Percentiles rank a stretch among this genome's conserved stretches.
Conservation (phyloP, 345 rosid species). For the Pistacia vera region DNA sequence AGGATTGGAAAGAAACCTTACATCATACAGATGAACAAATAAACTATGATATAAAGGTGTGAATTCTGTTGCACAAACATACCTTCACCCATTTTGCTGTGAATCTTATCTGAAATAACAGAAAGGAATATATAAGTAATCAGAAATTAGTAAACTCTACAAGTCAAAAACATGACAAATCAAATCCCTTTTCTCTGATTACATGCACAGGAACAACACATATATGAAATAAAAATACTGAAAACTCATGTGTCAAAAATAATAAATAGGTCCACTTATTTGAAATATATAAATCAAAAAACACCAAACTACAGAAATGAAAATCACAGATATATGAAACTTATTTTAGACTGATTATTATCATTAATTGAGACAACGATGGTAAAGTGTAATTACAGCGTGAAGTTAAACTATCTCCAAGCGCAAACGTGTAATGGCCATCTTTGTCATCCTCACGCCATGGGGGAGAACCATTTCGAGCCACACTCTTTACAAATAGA, state of each 20-base stretch:
- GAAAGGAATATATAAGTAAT: conserved; percentile 12
- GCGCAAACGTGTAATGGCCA: conserved; percentile 97
- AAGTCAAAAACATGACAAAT: not conserved
- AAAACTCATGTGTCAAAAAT: not conserved
- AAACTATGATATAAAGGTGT: not conserved
- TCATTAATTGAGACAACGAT: conserved; percentile 17
- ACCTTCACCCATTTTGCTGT: conserved; percentile 97
- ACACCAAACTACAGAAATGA: not conserved
- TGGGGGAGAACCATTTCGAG: conserved; percentile 82
- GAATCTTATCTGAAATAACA: conserved; percentile 66
- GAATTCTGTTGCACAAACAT: not conserved
- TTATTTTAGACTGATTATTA: not conserved
- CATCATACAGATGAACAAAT: conserved; percentile 11
- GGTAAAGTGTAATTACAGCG: conserved; percentile 87
- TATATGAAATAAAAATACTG: not conserved
- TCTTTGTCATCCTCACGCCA: conserved; percentile 97
- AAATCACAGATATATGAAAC: too few relatives aligned
- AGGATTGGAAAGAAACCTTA: not conserved
- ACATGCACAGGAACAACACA: not conserved
- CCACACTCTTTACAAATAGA: conserved; percentile 52
- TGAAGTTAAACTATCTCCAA: conserved; percentile 89
- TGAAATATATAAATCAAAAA: not conserved
- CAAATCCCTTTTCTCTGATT: not conserved
- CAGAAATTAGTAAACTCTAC: not conserved
- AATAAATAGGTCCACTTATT: not conserved